Percentiles rank a stretch among this genome's conserved stretches.
Evolutionary conservation across 805 yeast genomes (phyloP).

Genomic region (Candida gorgasii): DNA sequence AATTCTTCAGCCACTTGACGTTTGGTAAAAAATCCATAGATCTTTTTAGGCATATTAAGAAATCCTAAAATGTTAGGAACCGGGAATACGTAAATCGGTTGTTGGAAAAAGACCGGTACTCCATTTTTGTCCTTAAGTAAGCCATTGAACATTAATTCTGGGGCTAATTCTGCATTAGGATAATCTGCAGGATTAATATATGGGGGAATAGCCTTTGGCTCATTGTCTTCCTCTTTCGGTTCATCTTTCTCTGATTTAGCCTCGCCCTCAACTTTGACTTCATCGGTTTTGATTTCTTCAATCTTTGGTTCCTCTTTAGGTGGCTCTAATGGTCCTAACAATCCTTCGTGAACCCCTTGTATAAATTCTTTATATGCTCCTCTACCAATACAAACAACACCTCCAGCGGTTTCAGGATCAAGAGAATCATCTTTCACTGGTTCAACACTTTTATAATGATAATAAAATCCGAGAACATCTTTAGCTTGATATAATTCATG

Average conservation of each 20-base stretch:
- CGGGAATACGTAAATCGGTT: slow-evolving; percentile 75
- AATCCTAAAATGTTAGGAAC: slow-evolving; percentile 83
- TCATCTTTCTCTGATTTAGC: slow-evolving; percentile 10
- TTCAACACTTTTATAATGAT: slow-evolving; percentile 26
- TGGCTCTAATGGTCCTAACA: slow-evolving; percentile 79
- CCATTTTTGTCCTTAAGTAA: slow-evolving; percentile 29
- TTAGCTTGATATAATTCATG: slow-evolving; percentile 40
- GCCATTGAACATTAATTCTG: slow-evolving; percentile 46
- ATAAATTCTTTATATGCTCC: slow-evolving; percentile 95
- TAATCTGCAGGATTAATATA: slow-evolving; percentile 65
- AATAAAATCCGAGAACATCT: slow-evolving; percentile 62
- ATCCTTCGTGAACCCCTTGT: slow-evolving; percentile 90
- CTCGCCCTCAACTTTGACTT: slow-evolving; percentile 26
- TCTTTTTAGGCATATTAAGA: slow-evolving; percentile 68
- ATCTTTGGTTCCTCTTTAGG: slow-evolving; percentile 14
- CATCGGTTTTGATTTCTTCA: not conserved
- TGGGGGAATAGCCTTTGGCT: slow-evolving; percentile 62
- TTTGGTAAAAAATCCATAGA: slow-evolving; percentile 74
- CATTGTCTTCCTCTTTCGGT: slow-evolving; percentile 20
- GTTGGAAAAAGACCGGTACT: slow-evolving; percentile 65
- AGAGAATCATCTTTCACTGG: slow-evolving; percentile 49
- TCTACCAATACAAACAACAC: slow-evolving; percentile 88
- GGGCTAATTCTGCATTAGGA: slow-evolving; percentile 52
- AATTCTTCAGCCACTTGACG: slow-evolving; percentile 69
- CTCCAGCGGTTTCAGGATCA: slow-evolving; percentile 63